Evolutionary conservation across 2,329 filamentous ascomycete species (phyloP), one percentile per base, ranked within the genome.

Genomic region (Zarea fungicola): DNA sequence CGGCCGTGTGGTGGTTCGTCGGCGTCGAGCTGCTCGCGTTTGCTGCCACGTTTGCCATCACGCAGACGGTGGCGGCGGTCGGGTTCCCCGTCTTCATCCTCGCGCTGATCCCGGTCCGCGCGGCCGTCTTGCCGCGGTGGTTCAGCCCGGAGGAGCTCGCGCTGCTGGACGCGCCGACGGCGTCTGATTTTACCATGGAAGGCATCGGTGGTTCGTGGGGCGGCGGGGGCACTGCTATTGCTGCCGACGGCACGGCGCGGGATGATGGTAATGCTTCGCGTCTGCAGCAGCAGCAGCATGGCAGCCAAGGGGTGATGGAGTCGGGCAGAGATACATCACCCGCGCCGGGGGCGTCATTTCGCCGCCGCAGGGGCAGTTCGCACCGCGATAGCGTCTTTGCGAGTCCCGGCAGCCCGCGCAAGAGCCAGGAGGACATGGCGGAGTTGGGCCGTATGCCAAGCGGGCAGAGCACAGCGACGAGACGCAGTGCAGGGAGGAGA

Each of bases 51-150:
- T 90, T 92, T 63, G 87, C 87, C 51, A 87, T 91, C 58, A 90
- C 87, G 0, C 84, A 92, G 68, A 91, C 87, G 0, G 84, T 91
- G 42, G 87, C 87, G 3, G 87, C 87, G 3, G 87, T 92, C 10
- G 87, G 87, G 0, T 92, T 91, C 56, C 87, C 87, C 8, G 75
- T 89, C 29, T 78, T 89, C 54, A 89, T 90, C 59, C 67, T 89
- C 41, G 65, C 80, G 14, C 71, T 89, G 5, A 83, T 89, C 21
- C 86, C 86, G 0, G 66, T 83, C 2, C 76, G 86, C 8, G 78
- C 83, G 2, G 69, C 80, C 51, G 52, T 89, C 6, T 70, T 90
- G 55, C 85, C 85, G 1, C 68, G 68, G 28, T 73, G 78, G 62
- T 84, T 89, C 56, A 73, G 70, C 0, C 60, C 66, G 0, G 74